phyloP scores from a whole-genome alignment of 2,329 filamentous ascomycete genomes.

The Sclerotinia borealis region DNA sequence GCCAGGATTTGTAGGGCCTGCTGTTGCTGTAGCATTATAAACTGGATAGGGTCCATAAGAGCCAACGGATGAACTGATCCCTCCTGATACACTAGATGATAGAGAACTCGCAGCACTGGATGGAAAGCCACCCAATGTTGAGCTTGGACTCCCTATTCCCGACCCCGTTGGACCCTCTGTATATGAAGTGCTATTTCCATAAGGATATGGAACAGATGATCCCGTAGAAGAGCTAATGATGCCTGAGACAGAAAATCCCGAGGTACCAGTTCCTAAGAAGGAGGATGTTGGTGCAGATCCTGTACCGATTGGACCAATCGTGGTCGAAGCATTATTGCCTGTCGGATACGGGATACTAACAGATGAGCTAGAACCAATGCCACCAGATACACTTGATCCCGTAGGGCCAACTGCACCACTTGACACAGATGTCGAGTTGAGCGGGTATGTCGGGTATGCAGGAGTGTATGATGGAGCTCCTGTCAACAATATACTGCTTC shows the following conservation, averaged over 20 bases:
- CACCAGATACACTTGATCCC: neutral
- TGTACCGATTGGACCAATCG: conserved; percentile 12
- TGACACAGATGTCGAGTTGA: neutral
- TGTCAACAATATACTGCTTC: conserved; percentile 2
- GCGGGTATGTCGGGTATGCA: neutral
- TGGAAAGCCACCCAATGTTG: neutral
- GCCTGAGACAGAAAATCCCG: conserved; percentile 11
- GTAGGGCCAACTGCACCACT: neutral
- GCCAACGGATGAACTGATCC: neutral
- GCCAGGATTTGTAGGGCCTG: conserved; percentile 10
- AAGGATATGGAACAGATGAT: conserved; percentile 10
- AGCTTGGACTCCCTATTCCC: neutral
- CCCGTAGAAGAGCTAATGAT: conserved; percentile 2
- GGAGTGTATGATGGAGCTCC: neutral
- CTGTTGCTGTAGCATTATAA: conserved; percentile 1
- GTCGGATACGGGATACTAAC: conserved; percentile 11
- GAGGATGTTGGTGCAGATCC: conserved; percentile 3
- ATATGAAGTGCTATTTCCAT: conserved; percentile 2
- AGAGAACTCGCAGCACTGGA: neutral
- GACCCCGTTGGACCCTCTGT: neutral
- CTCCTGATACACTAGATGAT: conserved; percentile 1
- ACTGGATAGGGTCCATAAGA: neutral
- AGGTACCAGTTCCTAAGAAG: conserved; percentile 11
- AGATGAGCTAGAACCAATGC: neutral
- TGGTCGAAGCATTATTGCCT: conserved; percentile 10